phyloP scores from a whole-genome alignment of 371 early-diverging fungal genomes.

The Syncephalastrum sp. region DNA sequence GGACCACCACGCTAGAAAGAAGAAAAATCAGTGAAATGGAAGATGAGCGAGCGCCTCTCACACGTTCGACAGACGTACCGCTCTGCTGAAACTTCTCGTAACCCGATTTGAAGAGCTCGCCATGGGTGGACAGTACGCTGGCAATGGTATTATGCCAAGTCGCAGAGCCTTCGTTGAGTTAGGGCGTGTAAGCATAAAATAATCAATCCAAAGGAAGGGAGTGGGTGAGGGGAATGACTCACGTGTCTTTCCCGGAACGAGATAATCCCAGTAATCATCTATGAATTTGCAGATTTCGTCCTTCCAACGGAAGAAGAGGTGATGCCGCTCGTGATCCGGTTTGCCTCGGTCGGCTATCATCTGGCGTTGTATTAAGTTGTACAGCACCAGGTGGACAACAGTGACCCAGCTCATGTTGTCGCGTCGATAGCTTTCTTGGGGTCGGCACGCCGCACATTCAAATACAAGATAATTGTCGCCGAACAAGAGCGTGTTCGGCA shows the following conservation, averaged over 20 bases:
- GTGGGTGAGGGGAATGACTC: conserved; percentile 16
- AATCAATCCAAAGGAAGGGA: neutral
- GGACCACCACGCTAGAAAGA: conserved; percentile 60
- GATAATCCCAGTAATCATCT: conserved; percentile 74
- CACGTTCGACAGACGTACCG: conserved; percentile 20
- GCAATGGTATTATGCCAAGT: conserved; percentile 83
- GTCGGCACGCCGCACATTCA: conserved; percentile 65
- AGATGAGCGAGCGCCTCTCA: neutral
- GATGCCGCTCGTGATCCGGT: conserved; percentile 50
- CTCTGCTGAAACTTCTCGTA: conserved; percentile 59
- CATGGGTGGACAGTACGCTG: conserved; percentile 77
- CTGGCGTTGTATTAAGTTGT: conserved; percentile 59
- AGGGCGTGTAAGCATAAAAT: neutral
- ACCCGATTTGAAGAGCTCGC: conserved; percentile 74
- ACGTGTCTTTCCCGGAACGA: conserved; percentile 68
- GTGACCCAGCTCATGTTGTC: conserved; percentile 70
- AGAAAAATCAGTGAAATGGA: neutral
- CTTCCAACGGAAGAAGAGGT: conserved; percentile 76
- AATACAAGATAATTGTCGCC: conserved; percentile 70
- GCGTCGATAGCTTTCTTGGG: conserved; percentile 58
- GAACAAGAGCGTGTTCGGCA: conserved; percentile 49
- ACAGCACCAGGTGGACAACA: conserved; percentile 74
- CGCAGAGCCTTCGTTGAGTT: conserved; percentile 39
- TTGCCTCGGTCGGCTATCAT: conserved; percentile 25
- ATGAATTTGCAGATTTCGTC: conserved; percentile 82